Evolutionary conservation across 1,284 basidiomycete species (phyloP), one percentile per base, ranked within the genome.

Genomic region (Tetrapyrgos nigripes): DNA sequence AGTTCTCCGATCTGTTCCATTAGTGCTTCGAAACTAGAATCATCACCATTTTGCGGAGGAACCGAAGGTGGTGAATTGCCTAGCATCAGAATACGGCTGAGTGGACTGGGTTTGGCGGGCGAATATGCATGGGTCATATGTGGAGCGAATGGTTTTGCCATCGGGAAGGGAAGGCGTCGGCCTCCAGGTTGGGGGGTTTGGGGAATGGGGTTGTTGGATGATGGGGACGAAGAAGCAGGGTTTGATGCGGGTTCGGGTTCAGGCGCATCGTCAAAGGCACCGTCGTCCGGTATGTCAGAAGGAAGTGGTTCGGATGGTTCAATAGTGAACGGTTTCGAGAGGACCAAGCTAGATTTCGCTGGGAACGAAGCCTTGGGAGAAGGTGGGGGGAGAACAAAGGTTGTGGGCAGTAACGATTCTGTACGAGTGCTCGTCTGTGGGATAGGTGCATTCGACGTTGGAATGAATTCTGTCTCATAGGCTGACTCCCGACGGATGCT

Each of bases 91-190:
- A 92, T 91, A 10, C 89, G 82, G 59, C 87, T 91, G 33, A 92
- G 78, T 1, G 90, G 90, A 63, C 89, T 91, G 0, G 91, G 90
- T 71, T 85, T 86, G 3, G 79, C 86, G 28, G 91, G 90, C 0
- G 91, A 92, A 64, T 92, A 92, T 0, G 89, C 89, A 62, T 92
- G 90, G 2, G 84, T 78, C 87, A 91, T 90, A 55, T 80, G 84
- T 56, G 79, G 71, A 1, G 83, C 87, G 51, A 86, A 73, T 4
- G 89, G 87, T 66, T 89, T 91, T 3, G 88, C 89, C 48, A 87
- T 74, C 0, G 88, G 88, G 76, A 89, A 91, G 2, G 82, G 78
- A 23, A 73, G 77, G 17, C 45, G 40, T 60, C 66, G 8, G 59
- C 62, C 24, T 65, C 53, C 40, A 47, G 52, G 49, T 40, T 62